Percentiles rank a stretch among this genome's conserved stretches.
These are phyloP conservation scores for Blastocystis sp. DNA, from an alignment of 352 stramenopile species.

Conservation along the genomic window DNA sequence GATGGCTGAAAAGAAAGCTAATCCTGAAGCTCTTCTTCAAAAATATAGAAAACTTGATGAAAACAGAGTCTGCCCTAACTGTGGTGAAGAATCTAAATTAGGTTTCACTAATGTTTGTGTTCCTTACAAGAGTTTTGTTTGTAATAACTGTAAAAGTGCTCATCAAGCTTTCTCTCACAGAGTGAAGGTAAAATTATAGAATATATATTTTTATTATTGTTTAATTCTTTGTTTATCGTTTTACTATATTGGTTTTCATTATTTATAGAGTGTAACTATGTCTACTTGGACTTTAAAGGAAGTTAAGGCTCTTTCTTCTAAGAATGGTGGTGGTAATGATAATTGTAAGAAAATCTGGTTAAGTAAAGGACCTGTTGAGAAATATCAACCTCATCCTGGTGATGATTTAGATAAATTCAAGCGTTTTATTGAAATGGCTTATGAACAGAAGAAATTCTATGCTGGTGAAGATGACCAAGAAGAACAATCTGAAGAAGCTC, in stretches of 20 bases:
- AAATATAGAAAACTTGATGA: too few relatives aligned
- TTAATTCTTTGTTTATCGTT: too few relatives aligned
- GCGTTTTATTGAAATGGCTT: not conserved
- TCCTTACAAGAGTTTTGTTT: constrained; percentile 6
- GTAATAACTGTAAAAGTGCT: constrained; percentile 4
- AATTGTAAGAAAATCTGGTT: constrained; percentile 1
- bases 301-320: not conserved
- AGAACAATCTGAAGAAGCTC: not conserved
- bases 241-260: too few relatives aligned
- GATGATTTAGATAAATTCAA: constrained; percentile 16
- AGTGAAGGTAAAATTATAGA: too few relatives aligned
- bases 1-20: too few relatives aligned
- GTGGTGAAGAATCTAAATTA: constrained; percentile 1
- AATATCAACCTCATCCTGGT: constrained; percentile 8
- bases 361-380: constrained; percentile 1
- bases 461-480: not conserved
- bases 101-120: constrained; percentile 18
- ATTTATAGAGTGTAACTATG: constrained; percentile 19
- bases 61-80: too few relatives aligned
- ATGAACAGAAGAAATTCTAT: constrained; percentile 12
- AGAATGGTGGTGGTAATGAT: constrained; percentile 4
- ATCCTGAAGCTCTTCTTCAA: too few relatives aligned
- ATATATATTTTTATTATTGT: too few relatives aligned
- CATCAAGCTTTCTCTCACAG: constrained; percentile 11
- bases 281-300: constrained; percentile 17